Evolutionary conservation across 2,329 filamentous ascomycete species (phyloP), one percentile per base, ranked within the genome.

Genomic region (Trichoderma sp.): DNA sequence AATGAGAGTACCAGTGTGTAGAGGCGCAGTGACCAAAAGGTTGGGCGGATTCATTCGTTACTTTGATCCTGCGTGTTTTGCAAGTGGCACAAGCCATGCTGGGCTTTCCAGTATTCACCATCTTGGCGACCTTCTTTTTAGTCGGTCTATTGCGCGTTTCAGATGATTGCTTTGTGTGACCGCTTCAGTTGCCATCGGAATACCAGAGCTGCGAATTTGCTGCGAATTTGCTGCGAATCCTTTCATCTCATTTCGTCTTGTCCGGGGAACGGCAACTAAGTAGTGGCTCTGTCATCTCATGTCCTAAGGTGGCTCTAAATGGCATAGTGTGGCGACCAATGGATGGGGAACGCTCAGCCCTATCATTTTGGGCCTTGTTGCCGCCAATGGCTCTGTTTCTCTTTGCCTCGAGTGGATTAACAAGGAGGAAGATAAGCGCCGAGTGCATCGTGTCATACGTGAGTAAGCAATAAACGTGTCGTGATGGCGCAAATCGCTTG

Each of bases 21-120:
- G n/a, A 24, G n/a, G 47, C 24, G 6, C 47, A 49, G 13, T 49
- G 4, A 6, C 5, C 64, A 24, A 62, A 8, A 2, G 37, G 29
- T 61, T 33, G 27, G 59, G 21, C n/a, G 37, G 13, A 13, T 63
- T 24, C 24, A 49, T 60, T 24, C 24, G 35, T 43, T 57, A 73
- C 73, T 68, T 73, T 74, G 4, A 73, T 70, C 27, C 74, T 74
- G 4, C 73, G 29, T 21, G 71, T 68, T 60, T 72, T 74, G 14
- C 73, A 74, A 0, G 69, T 71, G 13, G 73, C 61, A 29, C 73
- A 74, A 10, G 59, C 73, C 29, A 69, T 69, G 4, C 73, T 74
- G 8, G 72, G 73, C 16, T 68, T 72, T 11, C 73, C 73, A 0
- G 59, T 61, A 40, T 62, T 62, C 11, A 62, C 60, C 60, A 62